Conservation (phyloP, 768 basidiomycete genomes). For the Boletellus ananiceps region DNA sequence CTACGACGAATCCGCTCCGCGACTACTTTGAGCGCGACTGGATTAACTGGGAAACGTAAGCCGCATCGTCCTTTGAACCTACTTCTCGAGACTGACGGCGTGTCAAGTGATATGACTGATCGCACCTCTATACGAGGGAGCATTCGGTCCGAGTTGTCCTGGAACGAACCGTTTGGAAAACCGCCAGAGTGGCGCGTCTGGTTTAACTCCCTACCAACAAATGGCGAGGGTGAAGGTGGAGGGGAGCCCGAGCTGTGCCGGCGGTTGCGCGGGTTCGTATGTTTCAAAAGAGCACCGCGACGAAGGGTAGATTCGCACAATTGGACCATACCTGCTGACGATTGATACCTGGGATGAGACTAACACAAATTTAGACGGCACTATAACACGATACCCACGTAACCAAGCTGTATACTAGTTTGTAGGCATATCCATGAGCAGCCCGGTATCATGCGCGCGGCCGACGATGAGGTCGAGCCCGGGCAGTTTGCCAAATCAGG, state of each 20-base stretch:
- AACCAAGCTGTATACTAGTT: constrained; percentile 26
- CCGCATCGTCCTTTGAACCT: background rate
- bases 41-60: constrained; percentile 68
- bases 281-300: constrained; percentile 35
- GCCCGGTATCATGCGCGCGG: background rate
- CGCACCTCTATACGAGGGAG: constrained; percentile 57
- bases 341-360: constrained; percentile 16
- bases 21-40: constrained; percentile 65
- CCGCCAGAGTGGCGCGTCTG: constrained; percentile 51
- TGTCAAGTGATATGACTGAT: constrained; percentile 66
- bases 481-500: constrained; percentile 26
- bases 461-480: background rate
- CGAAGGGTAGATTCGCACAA: constrained; percentile 8
- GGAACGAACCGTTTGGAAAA: constrained; percentile 48
- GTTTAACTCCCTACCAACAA: constrained; percentile 35
- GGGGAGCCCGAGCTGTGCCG: constrained; percentile 34
- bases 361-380: constrained; percentile 17
- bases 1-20: constrained; percentile 35
- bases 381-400: constrained; percentile 22
- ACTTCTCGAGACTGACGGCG: constrained; percentile 7
- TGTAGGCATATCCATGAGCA: constrained; percentile 13
- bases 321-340: constrained; percentile 11
- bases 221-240: constrained; percentile 15
- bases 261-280: constrained; percentile 51
- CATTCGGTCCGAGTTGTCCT: constrained; percentile 44